Evolutionary conservation across 2,329 filamentous ascomycete genomes (phyloP), one percentile per base, ranked within the genome.

Genomic region (Aspergillus puulaauensis): DNA sequence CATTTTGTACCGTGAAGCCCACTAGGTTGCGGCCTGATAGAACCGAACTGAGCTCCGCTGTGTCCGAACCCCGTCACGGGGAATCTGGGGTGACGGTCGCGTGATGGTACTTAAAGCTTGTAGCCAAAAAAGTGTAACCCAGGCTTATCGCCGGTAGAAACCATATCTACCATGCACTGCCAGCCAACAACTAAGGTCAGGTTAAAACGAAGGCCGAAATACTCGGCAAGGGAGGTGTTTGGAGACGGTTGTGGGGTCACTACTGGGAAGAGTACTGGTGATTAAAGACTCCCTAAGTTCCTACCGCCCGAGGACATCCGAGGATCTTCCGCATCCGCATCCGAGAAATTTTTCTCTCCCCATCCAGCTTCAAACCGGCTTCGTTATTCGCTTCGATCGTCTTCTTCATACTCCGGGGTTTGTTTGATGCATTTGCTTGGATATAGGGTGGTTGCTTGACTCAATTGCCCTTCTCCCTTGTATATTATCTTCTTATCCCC

Each of bases 311-410:
- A 74, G 68, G 68, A 64, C 67, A 72, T 71, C 73, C 73, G 74
- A 72, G 64, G 66, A 69, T 70, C 71, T 71, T 68, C 74, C 73
- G 73, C 65, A 67, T 71, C 73, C 71, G 73, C 66, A 68, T 68
- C 72, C 69, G 70, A 71, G 70, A 76, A 76, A 75, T 75, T 76
- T 76, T 75, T 72, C 73, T 65, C 27, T 31, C 27, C 27, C 27
- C 27, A 31, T 64, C 67, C 67, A 67, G 64, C 60, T 65, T 66
- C 63, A 63, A 54, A 50, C 59, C 57, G 55, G 63, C 59, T 60
- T 60, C 39, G 53, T 61, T 56, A 53, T 54, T 61, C 58, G 54
- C 37, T 62, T 56, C 39, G 59, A 61, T 58, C 59, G 52, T 58
- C 44, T 52, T 37, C 50, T 54, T 61, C 51, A 45, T 54, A 50